Conservation (phyloP, 1,284 basidiomycete species). For the Puccinia novopanici region DNA sequence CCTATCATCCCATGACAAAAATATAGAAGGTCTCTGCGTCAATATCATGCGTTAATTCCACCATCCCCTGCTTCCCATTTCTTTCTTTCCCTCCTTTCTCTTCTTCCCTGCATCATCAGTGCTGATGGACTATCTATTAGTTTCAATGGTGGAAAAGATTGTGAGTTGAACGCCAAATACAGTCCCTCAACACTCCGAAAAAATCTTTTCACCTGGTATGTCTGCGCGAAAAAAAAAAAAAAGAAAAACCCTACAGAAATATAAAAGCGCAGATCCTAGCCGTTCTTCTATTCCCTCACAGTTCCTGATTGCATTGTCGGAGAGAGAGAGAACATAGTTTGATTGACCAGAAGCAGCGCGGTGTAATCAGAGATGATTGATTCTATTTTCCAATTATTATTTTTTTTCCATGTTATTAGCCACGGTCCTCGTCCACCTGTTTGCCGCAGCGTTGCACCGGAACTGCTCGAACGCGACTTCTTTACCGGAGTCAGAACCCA, state of each 20-base stretch:
- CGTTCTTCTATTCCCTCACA: neutral
- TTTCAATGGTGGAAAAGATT: conserved; percentile 98
- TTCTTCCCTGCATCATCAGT: conserved; percentile 9
- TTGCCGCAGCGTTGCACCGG: conserved; percentile 65
- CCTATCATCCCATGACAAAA: too few species aligned
- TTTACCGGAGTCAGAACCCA: conserved; percentile 58
- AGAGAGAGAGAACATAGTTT: too few species aligned
- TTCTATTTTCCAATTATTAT: too few species aligned
- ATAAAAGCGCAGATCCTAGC: neutral
- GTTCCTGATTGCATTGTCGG: too few species aligned
- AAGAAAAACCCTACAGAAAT: neutral
- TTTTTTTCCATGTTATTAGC: conserved; percentile 63
- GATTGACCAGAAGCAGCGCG: too few species aligned
- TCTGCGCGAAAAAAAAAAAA: too few species aligned
- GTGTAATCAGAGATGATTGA: neutral
- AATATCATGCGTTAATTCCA: conserved; percentile 11
- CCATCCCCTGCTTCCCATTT: neutral
- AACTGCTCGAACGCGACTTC: conserved; percentile 50
- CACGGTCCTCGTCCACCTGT: conserved; percentile 89
- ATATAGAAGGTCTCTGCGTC: too few species aligned
- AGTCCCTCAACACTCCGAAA: neutral
- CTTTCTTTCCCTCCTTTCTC: neutral
- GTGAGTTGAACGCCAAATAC: conserved; percentile 63
- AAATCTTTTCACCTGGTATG: neutral
- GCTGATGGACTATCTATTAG: conserved; percentile 69